A percentile compares a stretch with the other conserved stretches of the same genome.
Conservation (phyloP, 306 rosid species). For the Macrotyloma uniflorum region DNA sequence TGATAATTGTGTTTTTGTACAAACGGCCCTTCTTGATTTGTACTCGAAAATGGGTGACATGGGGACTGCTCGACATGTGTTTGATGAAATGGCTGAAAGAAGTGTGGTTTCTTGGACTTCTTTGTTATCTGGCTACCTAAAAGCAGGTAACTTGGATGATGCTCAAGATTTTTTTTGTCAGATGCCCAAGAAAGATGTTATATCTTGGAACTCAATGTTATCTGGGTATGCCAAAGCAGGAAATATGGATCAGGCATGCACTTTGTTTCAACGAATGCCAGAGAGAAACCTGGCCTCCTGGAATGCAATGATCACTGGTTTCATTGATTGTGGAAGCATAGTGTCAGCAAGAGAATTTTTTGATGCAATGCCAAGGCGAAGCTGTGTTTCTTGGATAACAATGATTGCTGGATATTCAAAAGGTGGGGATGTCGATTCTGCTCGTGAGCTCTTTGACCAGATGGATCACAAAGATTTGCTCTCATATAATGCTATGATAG, state of each 20-base stretch:
- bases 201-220: conserved; percentile 81
- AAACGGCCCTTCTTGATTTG: conserved; percentile 68
- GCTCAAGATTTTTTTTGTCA: conserved; percentile 56
- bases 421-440: conserved; percentile 64
- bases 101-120: conserved; percentile 90
- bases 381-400: conserved; percentile 61
- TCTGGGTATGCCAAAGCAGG: conserved; percentile 60
- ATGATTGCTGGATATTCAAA: conserved; percentile 74
- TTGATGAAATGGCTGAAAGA: conserved; percentile 62
- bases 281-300: conserved; percentile 69
- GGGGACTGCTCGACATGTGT: conserved; percentile 53
- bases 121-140: conserved; percentile 63
- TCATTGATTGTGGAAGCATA: conserved; percentile 49
- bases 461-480: conserved; percentile 55
- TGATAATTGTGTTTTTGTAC: conserved; percentile 63
- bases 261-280: conserved; percentile 61
- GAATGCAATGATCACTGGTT: conserved; percentile 76
- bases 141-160: conserved; percentile 53
- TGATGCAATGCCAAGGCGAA: conserved; percentile 62
- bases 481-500: conserved; percentile 65
- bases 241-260: conserved; percentile 58
- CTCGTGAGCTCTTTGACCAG: conserved; percentile 58
- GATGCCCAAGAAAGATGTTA: conserved; percentile 65
- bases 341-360: conserved; percentile 56
- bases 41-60: conserved; percentile 63